phyloP scores from a whole-genome alignment of 2,329 filamentous ascomycete species.

The Clonostachys solani region DNA sequence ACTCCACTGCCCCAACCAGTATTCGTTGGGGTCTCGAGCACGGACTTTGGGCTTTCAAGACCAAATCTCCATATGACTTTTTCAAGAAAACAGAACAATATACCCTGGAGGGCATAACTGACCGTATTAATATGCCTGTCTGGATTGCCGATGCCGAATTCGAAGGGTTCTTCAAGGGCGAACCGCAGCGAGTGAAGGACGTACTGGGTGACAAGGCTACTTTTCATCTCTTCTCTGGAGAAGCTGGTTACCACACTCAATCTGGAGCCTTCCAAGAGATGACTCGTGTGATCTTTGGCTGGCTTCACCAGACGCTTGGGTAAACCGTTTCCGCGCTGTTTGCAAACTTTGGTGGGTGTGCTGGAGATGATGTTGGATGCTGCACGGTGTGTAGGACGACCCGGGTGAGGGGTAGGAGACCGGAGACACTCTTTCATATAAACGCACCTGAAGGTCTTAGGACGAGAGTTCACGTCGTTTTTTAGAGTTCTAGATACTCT shows the following conservation, averaged over 20 bases:
- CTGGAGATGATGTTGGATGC: no score
- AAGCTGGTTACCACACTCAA: slow-evolving; percentile 8
- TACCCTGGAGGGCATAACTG: slow-evolving; percentile 6
- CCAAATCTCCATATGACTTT: slow-evolving; percentile 12
- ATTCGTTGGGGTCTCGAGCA: slow-evolving; percentile 14
- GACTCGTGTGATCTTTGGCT: slow-evolving; percentile 1
- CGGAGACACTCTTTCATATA: no score
- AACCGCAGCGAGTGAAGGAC: slow-evolving; percentile 5
- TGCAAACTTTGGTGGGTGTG: no score
- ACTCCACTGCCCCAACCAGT: slow-evolving; percentile 2
- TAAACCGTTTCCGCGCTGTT: no score
- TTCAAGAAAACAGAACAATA: slow-evolving; percentile 6
- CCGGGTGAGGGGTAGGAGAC: no score
- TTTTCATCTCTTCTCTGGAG: slow-evolving; percentile 1
- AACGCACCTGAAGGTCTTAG: no score
- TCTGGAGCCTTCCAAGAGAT: slow-evolving; percentile 7
- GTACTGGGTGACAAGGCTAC: slow-evolving; percentile 4
- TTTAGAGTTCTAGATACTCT: no score
- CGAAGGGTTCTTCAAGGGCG: slow-evolving; percentile 7
- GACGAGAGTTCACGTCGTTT: no score
- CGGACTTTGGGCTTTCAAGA: slow-evolving; percentile 17
- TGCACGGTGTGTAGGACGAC: no score
- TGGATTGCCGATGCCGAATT: slow-evolving; percentile 9
- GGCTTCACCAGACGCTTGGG: neutral
- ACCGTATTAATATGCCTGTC: slow-evolving; percentile 14